Evolutionary conservation across 2,329 filamentous ascomycete genomes (phyloP).

Genomic region (Leptodontidium sp.): DNA sequence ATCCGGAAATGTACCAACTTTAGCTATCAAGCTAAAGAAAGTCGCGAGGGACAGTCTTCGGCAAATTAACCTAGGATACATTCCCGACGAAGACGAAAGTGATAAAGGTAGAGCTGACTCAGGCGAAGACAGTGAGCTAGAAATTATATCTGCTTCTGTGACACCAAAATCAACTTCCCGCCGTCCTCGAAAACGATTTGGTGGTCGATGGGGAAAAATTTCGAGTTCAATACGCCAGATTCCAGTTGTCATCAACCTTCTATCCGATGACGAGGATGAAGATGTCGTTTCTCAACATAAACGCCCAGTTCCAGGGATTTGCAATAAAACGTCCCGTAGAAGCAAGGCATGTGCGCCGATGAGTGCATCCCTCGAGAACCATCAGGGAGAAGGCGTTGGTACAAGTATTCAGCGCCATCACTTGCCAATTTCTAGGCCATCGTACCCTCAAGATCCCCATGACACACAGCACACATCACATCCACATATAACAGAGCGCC

Average conservation of each 20-base stretch:
- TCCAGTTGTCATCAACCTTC: conserved; percentile 23
- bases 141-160: background rate
- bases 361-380: background rate
- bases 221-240: background rate
- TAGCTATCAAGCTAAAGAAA: background rate
- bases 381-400: background rate
- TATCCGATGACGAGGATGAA: conserved; percentile 31
- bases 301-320: too few species aligned
- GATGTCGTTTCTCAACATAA: background rate
- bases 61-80: background rate
- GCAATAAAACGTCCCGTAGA: background rate
- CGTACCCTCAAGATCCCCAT: background rate
- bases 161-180: too few species aligned
- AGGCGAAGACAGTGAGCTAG: background rate
- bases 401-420: background rate
- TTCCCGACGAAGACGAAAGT: background rate
- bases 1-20: background rate
- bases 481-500: too few species aligned
- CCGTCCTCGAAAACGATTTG: too few species aligned
- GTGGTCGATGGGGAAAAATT: too few species aligned
- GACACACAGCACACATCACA: too few species aligned
- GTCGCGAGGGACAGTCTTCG: background rate
- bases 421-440: background rate
- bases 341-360: too few species aligned
- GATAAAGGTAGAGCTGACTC: background rate